Evolutionary conservation across 2,329 filamentous ascomycete genomes (phyloP), one percentile per base, ranked within the genome.

Genomic region (Colletotrichum gigasporum): DNA sequence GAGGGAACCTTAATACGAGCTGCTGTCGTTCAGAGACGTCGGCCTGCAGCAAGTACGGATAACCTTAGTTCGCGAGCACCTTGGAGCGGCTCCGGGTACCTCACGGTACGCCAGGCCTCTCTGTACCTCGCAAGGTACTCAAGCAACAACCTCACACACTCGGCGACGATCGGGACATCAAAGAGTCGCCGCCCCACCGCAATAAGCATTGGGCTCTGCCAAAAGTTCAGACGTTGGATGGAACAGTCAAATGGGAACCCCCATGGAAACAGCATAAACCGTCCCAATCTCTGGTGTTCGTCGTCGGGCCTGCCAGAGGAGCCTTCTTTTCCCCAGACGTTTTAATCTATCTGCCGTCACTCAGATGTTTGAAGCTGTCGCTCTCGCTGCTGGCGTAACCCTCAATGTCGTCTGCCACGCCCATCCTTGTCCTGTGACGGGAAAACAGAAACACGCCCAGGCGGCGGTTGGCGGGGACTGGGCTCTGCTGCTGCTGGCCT

Each of bases 151-250:
- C 26, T 55, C 52, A 42, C 26, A 34, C 35, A 18, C 52, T 14
- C 37, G 20, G 53, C 18, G 41, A 44, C 18, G 16, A 28, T 35
- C 28, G 28, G n/a, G 34, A 32, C 32, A 24, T 32, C 41, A 14
- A 45, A 16, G 14, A 18, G 14, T n/a, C 24, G 16, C 26, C 14
- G 18, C 52, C 35, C 42, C 44, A 45, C 53, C 18, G 24, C 53
- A 32, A 30, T 20, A 63, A 48, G 30, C 47, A 45, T 59, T 39
- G 55, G 39, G 34, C 26, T 28, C 12, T 42, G 47, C 35, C 35
- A 42, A 35, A 37, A 60, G 45, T 59, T 63, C 60, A 51, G 53
- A 63, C 53, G 32, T 37, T 24, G 24, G 37, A 18, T 59, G 60
- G 45, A 44, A 39, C 28, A 32, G 16, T 22, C 28, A n/a, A 30